Evolutionary conservation across 139 green algal species (phyloP).

Genomic region (Chlorella sp.): DNA sequence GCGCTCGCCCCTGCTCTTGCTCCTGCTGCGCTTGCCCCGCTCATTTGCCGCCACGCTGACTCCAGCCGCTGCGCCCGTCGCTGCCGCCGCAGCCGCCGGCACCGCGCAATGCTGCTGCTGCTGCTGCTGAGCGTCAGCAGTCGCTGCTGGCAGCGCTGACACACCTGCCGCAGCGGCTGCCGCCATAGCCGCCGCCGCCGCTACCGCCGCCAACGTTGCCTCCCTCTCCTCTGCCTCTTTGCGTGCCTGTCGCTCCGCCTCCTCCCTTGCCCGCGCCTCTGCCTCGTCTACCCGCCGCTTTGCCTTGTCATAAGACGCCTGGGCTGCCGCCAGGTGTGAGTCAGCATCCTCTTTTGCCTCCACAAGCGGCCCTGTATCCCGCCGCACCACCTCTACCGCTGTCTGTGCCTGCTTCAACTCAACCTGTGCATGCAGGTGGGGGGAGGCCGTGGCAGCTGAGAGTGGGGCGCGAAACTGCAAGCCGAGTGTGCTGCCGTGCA

Average conservation of each 20-base stretch:
- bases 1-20: not conserved
- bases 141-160: not conserved
- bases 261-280: constrained; percentile 8
- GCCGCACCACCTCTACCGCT: not conserved
- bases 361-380: not conserved
- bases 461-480: too few relatives aligned
- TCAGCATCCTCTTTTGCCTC: constrained; percentile 38
- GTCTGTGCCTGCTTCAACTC: constrained; percentile 24
- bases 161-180: not conserved
- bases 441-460: not conserved
- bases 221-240: not conserved
- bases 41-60: not conserved
- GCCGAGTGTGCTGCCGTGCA: too few relatives aligned
- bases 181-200: not conserved
- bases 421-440: not conserved
- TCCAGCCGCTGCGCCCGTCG: not conserved
- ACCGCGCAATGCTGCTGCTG: not conserved
- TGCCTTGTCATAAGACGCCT: not conserved
- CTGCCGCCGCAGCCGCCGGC: not conserved
- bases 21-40: not conserved
- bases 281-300: constrained; percentile 8
- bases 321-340: not conserved
- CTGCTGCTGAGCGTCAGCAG: not conserved
- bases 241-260: not conserved
- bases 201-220: not conserved